Evolutionary conservation across 1,139 yeast species (phyloP), one percentile per base, ranked within the genome.

Genomic region (Lodderomyces pseudojiufengensis): DNA sequence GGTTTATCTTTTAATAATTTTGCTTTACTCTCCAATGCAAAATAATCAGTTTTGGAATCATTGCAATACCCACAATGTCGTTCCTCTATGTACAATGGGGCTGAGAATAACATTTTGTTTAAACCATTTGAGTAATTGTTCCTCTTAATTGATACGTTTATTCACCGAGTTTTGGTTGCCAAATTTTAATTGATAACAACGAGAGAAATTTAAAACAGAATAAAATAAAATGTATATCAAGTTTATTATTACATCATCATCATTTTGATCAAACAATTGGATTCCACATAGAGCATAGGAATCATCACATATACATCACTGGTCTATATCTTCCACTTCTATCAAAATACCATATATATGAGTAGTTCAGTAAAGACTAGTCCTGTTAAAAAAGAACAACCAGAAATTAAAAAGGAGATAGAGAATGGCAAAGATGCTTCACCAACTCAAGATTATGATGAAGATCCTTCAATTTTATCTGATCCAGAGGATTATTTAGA

Each of bases 51-150:
- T 44, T 80, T 80, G 20, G 57, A 41, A 9, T 77, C 75, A 26
- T 70, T 61, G 47, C 92, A 83, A 49, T 83, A 83, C 0, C 90
- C 92, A 57, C 92, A 83, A 20, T 55, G 50, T 15, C 50, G 41
- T 10, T 51, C 50, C n/a, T 42, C 34, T n/a, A 52, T 35, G 35
- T 60, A 60, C 7, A 45, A 37, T 6, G 63, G 63, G 10, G 47
- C 37, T n/a, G 46, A 28, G 13, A 41, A 18, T 12, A 35, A 29
- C 36, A 33, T 33, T 3, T 12, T 22, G 7, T 18, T 5, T 18
- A 18, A 7, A 5, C 20, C n/a, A n/a, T n/a, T n/a, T n/a, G n/a
- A n/a, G n/a, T n/a, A n/a, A n/a, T n/a, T n/a, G n/a, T n/a, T n/a
- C n/a, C n/a, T n/a, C n/a, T n/a, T n/a, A n/a, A n/a, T n/a, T n/a